A percentile compares a stretch with the other conserved stretches of the same genome.
phyloP scores from a whole-genome alignment of 2,329 filamentous ascomycete species.

The Cytospora piceicola region DNA sequence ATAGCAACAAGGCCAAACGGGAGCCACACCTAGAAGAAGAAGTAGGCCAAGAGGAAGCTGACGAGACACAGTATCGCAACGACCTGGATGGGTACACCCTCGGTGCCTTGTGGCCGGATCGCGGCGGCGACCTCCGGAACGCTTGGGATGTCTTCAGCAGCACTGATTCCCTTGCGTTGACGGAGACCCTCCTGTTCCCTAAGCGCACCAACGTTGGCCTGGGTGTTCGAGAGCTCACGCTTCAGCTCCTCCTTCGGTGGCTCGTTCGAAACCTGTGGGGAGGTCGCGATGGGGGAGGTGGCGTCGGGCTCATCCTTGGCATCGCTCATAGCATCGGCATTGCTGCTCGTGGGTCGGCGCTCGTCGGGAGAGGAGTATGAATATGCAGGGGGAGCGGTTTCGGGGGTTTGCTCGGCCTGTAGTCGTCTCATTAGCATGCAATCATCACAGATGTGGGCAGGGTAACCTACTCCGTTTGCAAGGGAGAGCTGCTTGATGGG shows the following conservation, averaged over 20 bases:
- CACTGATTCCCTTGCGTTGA: conserved; percentile 69
- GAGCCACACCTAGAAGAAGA: conserved; percentile 75
- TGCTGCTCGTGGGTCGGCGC: conserved; percentile 33
- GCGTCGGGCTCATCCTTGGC: conserved; percentile 32
- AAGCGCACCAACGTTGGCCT: conserved; percentile 71
- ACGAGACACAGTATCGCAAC: conserved; percentile 83
- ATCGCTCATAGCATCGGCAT: conserved; percentile 32
- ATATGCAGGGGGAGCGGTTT: conserved; percentile 37
- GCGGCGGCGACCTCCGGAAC: conserved; percentile 53
- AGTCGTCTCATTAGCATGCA: conserved; percentile 12
- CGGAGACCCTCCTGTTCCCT: conserved; percentile 74
- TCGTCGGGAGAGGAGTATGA: conserved; percentile 39
- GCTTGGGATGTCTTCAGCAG: conserved; percentile 38
- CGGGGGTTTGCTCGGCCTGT: conserved; percentile 41
- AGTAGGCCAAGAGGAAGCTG: conserved; percentile 91
- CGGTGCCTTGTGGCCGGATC: conserved; percentile 56
- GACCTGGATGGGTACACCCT: conserved; percentile 86
- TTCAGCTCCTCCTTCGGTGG: conserved; percentile 37
- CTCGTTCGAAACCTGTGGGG: conserved; percentile 32
- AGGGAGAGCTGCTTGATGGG: conserved; percentile 36
- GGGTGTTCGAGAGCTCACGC: conserved; percentile 51
- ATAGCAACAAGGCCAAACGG: conserved; percentile 1
- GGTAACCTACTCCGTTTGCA: conserved; percentile 38
- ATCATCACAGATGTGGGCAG: background rate
- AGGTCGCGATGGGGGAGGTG: conserved; percentile 33